These are phyloP conservation scores for Phytopythium kandeliae DNA, from an alignment of 352 stramenopile species.

Conservation along the genomic window DNA sequence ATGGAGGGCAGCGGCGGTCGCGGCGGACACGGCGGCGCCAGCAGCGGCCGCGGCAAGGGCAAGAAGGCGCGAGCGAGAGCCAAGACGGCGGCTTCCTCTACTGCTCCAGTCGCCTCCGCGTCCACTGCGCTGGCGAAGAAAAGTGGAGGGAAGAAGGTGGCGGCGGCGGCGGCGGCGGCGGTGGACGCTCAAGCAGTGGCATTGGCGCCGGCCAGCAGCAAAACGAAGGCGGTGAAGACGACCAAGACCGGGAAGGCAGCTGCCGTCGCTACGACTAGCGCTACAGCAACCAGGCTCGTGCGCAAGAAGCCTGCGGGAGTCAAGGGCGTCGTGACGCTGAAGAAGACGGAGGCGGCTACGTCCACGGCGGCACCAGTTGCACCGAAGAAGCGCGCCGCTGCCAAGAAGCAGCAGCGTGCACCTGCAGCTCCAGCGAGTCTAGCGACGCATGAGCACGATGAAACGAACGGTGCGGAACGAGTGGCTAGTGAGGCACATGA, in stretches of 20 bases:
- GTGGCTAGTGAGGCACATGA: background rate
- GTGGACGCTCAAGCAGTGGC: too few species aligned
- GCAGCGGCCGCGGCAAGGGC: constrained; percentile 1
- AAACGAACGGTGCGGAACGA: background rate
- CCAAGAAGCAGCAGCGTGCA: constrained; percentile 1
- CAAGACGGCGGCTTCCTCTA: background rate
- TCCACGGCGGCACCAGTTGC: background rate
- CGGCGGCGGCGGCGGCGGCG: background rate
- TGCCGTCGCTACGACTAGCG: background rate
- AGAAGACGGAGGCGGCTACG: background rate
- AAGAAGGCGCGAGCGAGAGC: constrained; percentile 2
- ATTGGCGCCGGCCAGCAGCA: background rate
- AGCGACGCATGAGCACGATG: background rate
- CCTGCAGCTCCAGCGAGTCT: background rate
- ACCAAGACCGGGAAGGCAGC: background rate
- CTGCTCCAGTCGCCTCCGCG: background rate
- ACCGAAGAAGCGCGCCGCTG: background rate
- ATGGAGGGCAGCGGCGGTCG: background rate
- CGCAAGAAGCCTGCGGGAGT: background rate
- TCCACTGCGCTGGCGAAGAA: background rate
- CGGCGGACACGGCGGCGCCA: background rate
- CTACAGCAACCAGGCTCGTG: background rate
- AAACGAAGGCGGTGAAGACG: background rate
- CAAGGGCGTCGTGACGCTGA: background rate
- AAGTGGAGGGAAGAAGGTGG: background rate